These are phyloP conservation scores for Cryphonectria japonica DNA, from an alignment of 2,329 filamentous ascomycete species.

Conservation along the genomic window DNA sequence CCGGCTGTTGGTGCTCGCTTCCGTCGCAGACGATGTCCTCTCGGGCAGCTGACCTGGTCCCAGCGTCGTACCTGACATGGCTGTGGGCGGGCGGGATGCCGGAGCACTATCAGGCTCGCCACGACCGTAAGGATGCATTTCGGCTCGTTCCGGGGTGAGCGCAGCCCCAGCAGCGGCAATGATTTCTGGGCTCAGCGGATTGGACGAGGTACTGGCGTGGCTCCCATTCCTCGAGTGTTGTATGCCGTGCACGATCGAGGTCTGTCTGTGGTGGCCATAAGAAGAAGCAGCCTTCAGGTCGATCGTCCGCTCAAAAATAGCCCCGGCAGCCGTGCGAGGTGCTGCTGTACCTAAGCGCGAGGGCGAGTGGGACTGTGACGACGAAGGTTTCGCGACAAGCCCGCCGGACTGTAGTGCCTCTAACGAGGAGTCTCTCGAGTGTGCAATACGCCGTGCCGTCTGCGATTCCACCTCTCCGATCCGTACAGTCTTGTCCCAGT, in stretches of 20 bases:
- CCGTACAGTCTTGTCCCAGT: constrained; percentile 57
- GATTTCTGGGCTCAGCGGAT: constrained; percentile 85
- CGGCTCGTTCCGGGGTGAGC: constrained; percentile 55
- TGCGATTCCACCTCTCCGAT: constrained; percentile 47
- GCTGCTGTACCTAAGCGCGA: constrained; percentile 46
- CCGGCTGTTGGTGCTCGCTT: constrained; percentile 49
- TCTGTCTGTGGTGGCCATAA: constrained; percentile 92
- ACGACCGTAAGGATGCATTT: constrained; percentile 52
- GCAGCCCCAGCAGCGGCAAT: constrained; percentile 70
- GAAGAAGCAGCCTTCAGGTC: constrained; percentile 56
- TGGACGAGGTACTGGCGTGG: constrained; percentile 76
- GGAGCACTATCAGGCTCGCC: constrained; percentile 48
- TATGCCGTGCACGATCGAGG: constrained; percentile 94
- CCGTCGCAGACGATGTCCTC: constrained; percentile 51
- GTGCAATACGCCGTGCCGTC: constrained; percentile 47
- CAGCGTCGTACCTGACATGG: constrained; percentile 48
- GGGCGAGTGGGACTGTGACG: constrained; percentile 36
- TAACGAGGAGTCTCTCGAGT: constrained; percentile 63
- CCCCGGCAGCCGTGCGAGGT: constrained; percentile 46
- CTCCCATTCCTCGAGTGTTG: constrained; percentile 93
- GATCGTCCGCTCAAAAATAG: constrained; percentile 54
- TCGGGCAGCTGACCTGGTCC: constrained; percentile 42
- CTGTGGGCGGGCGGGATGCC: constrained; percentile 49
- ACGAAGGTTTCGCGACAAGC: constrained; percentile 38
- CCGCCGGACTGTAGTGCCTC: constrained; percentile 52